A percentile compares a stretch with the other conserved stretches of the same genome.
These are phyloP conservation scores for Capronia coronata DNA, from an alignment of 2,329 filamentous ascomycete genomes.

Conservation along the genomic window DNA sequence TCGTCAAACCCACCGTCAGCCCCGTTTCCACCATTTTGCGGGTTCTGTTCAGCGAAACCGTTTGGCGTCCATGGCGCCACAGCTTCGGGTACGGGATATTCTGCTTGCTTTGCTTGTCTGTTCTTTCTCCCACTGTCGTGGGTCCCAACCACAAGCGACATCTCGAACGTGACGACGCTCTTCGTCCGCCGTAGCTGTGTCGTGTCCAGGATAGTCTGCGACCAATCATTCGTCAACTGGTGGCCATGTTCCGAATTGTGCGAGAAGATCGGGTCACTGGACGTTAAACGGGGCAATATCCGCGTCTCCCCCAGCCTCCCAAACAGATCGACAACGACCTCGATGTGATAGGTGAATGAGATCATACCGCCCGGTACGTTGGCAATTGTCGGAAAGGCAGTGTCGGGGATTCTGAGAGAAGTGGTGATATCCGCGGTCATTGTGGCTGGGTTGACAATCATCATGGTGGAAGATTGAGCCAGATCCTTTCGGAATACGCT, in stretches of 20 bases:
- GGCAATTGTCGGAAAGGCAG: constrained; percentile 85
- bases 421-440: constrained; percentile 74
- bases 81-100: constrained; percentile 3
- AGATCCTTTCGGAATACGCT: constrained; percentile 95
- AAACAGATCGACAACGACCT: constrained; percentile 86
- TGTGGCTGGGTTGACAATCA: constrained; percentile 77
- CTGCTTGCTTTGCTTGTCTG: constrained; percentile 15
- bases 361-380: constrained; percentile 90
- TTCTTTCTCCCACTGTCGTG: constrained; percentile 58
- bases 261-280: constrained; percentile 29
- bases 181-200: constrained; percentile 80
- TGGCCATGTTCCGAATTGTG: constrained; percentile 36
- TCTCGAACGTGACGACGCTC: constrained; percentile 77
- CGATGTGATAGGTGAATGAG: constrained; percentile 86
- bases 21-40: constrained; percentile 7
- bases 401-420: constrained; percentile 78
- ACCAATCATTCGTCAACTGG: constrained; percentile 39
- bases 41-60: constrained; percentile 12
- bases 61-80: constrained; percentile 9
- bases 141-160: constrained; percentile 83
- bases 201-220: constrained; percentile 72
- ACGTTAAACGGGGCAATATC: constrained; percentile 51
- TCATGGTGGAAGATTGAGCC: constrained; percentile 76
- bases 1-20: constrained; percentile 16
- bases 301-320: constrained; percentile 75